Evolutionary conservation across 1,139 yeast species (phyloP), one percentile per base, ranked within the genome.

Genomic region (Yamadazyma sp.): DNA sequence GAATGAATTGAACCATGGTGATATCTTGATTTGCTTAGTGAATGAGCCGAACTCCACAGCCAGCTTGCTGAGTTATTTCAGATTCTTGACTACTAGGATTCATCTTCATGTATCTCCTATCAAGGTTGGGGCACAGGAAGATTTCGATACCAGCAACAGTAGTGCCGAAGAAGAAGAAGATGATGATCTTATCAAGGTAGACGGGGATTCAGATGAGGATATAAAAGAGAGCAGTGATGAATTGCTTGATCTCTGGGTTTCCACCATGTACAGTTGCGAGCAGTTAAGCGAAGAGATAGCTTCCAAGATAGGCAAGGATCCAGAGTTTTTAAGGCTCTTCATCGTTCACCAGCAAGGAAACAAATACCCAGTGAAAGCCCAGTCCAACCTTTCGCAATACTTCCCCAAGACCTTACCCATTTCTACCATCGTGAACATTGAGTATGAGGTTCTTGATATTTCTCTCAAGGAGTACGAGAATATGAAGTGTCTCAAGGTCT

Each of bases 391-490:
- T 31, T 67, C 76, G 12, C 73, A 69, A 41, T 53, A 76, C 48
- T 69, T 83, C 47, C 72, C 78, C 2, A 77, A 73, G 48, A 66
- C 69, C 17, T 67, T 67, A 47, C 73, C 73, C 36, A 77, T 66
- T 43, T 73, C 69, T 45, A 75, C 65, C 42, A 63, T 58, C 38
- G 64, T 63, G 58, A 68, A 74, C 9, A 75, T 83, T 50, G 87
- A 81, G 50, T 92, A 86, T 57, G 96, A 91, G 54, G 64, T 85
- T 1, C 72, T 94, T 52, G 83, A 80, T 32, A 81, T 89, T 36
- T 80, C 91, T 5, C 66, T 92, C 44, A 74, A 69, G 28, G 95
- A 89, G 46, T 76, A 84, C 51, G 98, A 94, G 59, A 80, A 77
- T 48, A 77, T 88, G 79, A 78, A 79, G 45, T 62, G 79, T 7